Evolutionary conservation across 1,284 basidiomycete species (phyloP).

Genomic region (Boletellus sp.): DNA sequence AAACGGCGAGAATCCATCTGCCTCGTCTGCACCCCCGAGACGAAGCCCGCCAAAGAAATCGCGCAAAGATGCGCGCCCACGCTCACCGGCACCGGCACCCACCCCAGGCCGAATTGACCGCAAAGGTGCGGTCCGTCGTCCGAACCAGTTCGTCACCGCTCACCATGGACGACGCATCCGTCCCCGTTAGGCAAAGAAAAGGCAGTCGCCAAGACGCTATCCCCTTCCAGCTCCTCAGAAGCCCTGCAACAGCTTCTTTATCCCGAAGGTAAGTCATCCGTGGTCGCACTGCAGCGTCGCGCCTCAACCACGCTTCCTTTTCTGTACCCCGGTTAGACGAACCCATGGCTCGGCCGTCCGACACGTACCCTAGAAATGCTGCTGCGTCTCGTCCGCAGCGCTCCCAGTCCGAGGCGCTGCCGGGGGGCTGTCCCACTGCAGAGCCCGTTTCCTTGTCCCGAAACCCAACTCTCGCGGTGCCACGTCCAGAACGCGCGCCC

Average conservation of each 20-base stretch:
- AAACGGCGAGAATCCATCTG: not conserved
- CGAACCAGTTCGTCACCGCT: not conserved
- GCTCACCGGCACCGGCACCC: not conserved
- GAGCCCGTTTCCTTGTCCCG: not conserved
- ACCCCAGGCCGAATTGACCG: not conserved
- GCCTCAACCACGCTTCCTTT: no score
- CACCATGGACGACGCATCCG: not conserved
- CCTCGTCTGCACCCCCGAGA: not conserved
- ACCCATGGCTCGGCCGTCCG: constrained; percentile 3
- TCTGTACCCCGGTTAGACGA: constrained; percentile 6
- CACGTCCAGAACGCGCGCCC: no score
- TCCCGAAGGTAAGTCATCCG: constrained; percentile 13
- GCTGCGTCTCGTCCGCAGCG: not conserved
- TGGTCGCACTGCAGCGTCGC: no score
- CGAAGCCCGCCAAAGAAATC: not conserved
- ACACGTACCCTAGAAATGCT: not conserved
- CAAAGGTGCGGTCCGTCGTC: constrained; percentile 12
- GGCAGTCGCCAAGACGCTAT: not conserved
- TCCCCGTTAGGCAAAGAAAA: constrained; percentile 4
- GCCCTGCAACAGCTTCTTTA: constrained; percentile 13
- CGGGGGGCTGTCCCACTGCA: not conserved
- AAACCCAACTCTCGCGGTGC: no score
- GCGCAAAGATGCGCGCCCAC: not conserved
- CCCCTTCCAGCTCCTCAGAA: constrained; percentile 13
- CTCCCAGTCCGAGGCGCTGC: not conserved